These are phyloP conservation scores for Saccharomycopsis phalli DNA, from an alignment of 1,139 yeast species.

Conservation along the genomic window DNA sequence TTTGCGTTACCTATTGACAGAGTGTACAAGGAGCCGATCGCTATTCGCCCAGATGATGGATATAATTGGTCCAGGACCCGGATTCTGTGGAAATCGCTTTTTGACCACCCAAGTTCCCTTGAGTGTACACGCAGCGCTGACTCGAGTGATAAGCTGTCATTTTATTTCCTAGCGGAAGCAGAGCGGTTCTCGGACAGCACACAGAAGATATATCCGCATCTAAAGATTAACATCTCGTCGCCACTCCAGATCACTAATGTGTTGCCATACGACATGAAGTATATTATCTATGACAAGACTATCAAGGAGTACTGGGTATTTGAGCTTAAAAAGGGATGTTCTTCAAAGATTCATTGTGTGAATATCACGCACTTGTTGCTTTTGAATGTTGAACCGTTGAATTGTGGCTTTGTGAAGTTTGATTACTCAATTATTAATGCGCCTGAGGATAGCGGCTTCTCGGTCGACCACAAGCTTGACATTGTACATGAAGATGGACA, in stretches of 20 bases:
- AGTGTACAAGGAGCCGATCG: conserved; percentile 51
- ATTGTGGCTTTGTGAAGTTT: conserved; percentile 57
- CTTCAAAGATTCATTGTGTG: conserved; percentile 72
- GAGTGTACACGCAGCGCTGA: conserved; percentile 41
- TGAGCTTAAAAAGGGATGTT: conserved; percentile 51
- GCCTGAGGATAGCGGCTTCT: conserved; percentile 44
- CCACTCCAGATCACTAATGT: conserved; percentile 82
- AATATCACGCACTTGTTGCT: conserved; percentile 62
- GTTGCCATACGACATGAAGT: conserved; percentile 73
- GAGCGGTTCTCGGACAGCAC: conserved; percentile 51
- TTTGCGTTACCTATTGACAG: conserved; percentile 65
- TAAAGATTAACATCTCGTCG: conserved; percentile 71
- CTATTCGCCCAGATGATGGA: conserved; percentile 51
- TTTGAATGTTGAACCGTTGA: conserved; percentile 61
- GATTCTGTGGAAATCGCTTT: conserved; percentile 58
- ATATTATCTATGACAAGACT: conserved; percentile 69
- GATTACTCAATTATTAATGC: conserved; percentile 77
- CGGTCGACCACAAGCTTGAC: conserved; percentile 43
- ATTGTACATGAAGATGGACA: conserved; percentile 58
- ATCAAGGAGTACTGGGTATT: conserved; percentile 66
- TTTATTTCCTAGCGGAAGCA: conserved; percentile 71
- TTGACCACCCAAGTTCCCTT: conserved; percentile 45
- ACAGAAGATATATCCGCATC: conserved; percentile 75
- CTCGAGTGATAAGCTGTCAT: conserved; percentile 35
- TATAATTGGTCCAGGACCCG: conserved; percentile 54